A percentile compares a stretch with the other conserved stretches of the same genome.
These are phyloP conservation scores for Annulohypoxylon truncatum DNA, from an alignment of 2,329 filamentous ascomycete genomes.

Conservation along the genomic window DNA sequence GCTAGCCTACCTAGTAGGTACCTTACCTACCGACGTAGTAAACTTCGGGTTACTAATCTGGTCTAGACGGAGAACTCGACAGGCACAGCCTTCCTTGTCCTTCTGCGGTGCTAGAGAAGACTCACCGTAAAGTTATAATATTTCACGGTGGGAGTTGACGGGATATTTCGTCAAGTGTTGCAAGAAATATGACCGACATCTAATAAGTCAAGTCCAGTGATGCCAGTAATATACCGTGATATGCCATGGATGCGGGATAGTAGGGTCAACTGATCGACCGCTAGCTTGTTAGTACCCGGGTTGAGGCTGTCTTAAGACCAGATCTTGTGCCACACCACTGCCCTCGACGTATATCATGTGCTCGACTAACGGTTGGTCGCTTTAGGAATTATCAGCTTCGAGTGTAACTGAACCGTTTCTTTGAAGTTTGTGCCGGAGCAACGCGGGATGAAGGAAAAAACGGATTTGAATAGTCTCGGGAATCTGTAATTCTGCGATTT, in stretches of 20 bases:
- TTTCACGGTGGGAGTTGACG: constrained; percentile 11
- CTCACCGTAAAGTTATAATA: constrained; percentile 21
- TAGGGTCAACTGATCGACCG: constrained; percentile 28
- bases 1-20: not conserved
- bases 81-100: not conserved
- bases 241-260: not conserved
- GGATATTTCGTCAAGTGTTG: constrained; percentile 17
- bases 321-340: constrained; percentile 36
- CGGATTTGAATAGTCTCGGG: not conserved
- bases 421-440: constrained; percentile 1
- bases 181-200: constrained; percentile 26
- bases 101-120: not conserved
- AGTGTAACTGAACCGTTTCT: constrained; percentile 22
- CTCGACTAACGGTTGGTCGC: constrained; percentile 12
- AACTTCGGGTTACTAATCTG: constrained; percentile 25
- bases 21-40: not conserved
- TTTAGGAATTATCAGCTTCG: not conserved
- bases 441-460: not conserved
- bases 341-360: constrained; percentile 27
- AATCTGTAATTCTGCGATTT: not conserved
- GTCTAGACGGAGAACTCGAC: constrained; percentile 1
- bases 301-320: constrained; percentile 34
- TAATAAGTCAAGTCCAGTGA: not conserved
- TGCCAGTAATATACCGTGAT: not conserved
- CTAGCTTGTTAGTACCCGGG: constrained; percentile 2